A percentile compares a stretch with the other conserved stretches of the same genome.
Evolutionary conservation across 305 asterid species (phyloP).

Genomic region (Solanum chacoense): DNA sequence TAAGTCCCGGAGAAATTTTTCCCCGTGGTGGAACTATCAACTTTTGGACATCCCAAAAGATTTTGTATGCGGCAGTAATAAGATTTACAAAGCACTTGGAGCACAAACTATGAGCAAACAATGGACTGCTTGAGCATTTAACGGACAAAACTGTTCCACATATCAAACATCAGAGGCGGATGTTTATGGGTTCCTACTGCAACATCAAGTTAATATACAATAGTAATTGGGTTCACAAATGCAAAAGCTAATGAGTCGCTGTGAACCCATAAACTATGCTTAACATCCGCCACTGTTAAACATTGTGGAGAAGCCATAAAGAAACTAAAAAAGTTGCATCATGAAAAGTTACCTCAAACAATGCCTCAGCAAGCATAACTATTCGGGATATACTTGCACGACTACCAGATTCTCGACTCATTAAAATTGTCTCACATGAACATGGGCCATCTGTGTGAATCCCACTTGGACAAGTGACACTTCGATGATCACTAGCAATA

Average conservation of each 20-base stretch:
- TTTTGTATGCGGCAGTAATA: not conserved
- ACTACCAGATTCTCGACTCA: slow-evolving; percentile 48
- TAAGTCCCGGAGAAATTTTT: not conserved
- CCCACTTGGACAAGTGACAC: slow-evolving; percentile 57
- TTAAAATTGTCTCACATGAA: slow-evolving; percentile 56
- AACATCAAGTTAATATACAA: not conserved
- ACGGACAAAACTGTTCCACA: not conserved
- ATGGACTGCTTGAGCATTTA: not conserved
- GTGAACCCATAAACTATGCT: not conserved
- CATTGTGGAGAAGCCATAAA: not conserved
- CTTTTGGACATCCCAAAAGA: not conserved
- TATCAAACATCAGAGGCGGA: not conserved
- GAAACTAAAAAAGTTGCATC: not conserved
- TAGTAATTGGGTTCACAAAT: not conserved
- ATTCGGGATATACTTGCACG: slow-evolving; percentile 78
- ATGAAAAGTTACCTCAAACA: slow-evolving; percentile 62
- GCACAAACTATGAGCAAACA: not conserved
- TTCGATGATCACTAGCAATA: slow-evolving; percentile 31
- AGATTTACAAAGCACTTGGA: not conserved
- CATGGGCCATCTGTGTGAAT: slow-evolving; percentile 68
- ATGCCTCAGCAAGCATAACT: slow-evolving; percentile 91
- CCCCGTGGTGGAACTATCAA: not conserved
- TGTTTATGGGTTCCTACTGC: not conserved
- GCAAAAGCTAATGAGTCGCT: not conserved
- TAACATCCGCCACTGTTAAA: not conserved